Conservation (phyloP, 495 filamentous ascomycete species). For the Penicillium canescens region DNA sequence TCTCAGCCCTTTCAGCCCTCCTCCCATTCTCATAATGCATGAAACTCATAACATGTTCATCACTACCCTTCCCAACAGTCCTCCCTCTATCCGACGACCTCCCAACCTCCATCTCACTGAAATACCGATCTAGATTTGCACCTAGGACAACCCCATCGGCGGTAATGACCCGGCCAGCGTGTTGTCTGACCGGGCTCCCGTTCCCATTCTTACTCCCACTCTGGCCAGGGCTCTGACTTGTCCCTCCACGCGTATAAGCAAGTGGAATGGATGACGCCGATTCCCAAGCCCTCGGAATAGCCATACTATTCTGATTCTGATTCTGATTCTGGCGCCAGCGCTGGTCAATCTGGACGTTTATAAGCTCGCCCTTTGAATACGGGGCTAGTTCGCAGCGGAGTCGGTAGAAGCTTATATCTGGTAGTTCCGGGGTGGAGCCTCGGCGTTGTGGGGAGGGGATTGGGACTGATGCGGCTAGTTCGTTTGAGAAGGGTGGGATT, state of each 20-base stretch:
- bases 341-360: conserved; percentile 28
- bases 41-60: conserved; percentile 38
- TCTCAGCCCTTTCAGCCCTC: conserved; percentile 2
- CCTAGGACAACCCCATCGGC: conserved; percentile 29
- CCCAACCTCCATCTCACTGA: conserved; percentile 1
- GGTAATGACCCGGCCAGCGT: conserved; percentile 20
- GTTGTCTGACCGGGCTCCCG: neutral
- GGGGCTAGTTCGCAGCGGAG: conserved; percentile 31
- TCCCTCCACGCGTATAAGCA: neutral
- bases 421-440: conserved; percentile 25
- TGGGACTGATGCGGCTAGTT: conserved; percentile 10
- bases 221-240: neutral
- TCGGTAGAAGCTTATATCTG: conserved; percentile 35
- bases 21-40: conserved; percentile 24
- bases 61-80: neutral
- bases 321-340: conserved; percentile 2
- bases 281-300: neutral
- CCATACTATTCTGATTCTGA: neutral
- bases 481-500: conserved; percentile 2
- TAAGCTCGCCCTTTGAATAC: conserved; percentile 29
- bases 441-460: conserved; percentile 3
- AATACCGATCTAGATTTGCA: conserved; percentile 29
- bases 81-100: neutral
- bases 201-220: neutral
- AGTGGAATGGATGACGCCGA: neutral